phyloP scores from a whole-genome alignment of 2,329 filamentous ascomycete species.

The Fusarium sp. region DNA sequence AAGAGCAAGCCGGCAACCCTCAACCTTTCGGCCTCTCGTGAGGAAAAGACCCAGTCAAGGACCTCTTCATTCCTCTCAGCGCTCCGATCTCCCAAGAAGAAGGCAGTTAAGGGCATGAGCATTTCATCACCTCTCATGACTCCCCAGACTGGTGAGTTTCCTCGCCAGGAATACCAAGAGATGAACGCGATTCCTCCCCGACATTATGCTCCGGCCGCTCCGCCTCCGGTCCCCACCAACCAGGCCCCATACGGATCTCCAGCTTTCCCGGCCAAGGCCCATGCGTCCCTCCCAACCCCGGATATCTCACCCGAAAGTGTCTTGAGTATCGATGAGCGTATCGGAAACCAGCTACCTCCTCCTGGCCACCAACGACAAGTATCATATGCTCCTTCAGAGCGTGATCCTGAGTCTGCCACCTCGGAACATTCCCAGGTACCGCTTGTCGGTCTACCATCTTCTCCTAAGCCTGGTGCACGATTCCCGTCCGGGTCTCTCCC shows the following conservation, averaged over 20 bases:
- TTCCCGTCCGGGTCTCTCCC: slow-evolving; percentile 39
- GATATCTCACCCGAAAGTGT: slow-evolving; percentile 56
- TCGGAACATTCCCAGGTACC: slow-evolving; percentile 64
- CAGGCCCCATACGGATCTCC: slow-evolving; percentile 52
- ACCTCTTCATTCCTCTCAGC: slow-evolving; percentile 70
- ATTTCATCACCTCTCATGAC: slow-evolving; percentile 76
- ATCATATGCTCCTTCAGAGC: slow-evolving; percentile 56
- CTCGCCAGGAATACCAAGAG: slow-evolving; percentile 65
- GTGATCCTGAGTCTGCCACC: slow-evolving; percentile 63
- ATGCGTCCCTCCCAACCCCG: slow-evolving; percentile 45
- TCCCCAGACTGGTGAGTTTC: slow-evolving; percentile 70
- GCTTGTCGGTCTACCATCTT: slow-evolving; percentile 63
- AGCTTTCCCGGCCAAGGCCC: slow-evolving; percentile 41
- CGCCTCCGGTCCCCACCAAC: slow-evolving; percentile 66
- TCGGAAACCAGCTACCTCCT: slow-evolving; percentile 56
- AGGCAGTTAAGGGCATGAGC: slow-evolving; percentile 62
- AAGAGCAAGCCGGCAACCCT: slow-evolving; percentile 63
- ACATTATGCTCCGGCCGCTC: slow-evolving; percentile 67
- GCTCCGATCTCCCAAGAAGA: slow-evolving; percentile 70
- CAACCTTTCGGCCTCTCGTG: slow-evolving; percentile 57
- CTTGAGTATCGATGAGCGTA: slow-evolving; percentile 67
- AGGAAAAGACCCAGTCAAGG: slow-evolving; percentile 66
- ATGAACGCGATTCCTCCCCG: slow-evolving; percentile 68
- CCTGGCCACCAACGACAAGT: slow-evolving; percentile 52
- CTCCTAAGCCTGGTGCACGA: slow-evolving; percentile 52